phyloP scores from a whole-genome alignment of 331 rosid genomes.

The Acacia pycnantha region DNA sequence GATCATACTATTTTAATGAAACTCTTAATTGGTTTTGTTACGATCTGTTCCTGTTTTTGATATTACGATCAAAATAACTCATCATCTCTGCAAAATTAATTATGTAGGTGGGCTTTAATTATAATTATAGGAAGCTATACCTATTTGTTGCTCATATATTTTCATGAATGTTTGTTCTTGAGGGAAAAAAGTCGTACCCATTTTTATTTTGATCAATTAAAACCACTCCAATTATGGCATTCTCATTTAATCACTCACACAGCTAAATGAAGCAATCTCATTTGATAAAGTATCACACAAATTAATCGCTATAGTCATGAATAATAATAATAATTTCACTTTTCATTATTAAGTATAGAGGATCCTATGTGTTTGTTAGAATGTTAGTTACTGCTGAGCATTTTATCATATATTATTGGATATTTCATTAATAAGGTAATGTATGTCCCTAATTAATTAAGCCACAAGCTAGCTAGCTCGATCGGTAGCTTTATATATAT shows the following conservation, averaged over 20 bases:
- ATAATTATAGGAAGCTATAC: constrained; percentile 10
- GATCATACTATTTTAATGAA: constrained; percentile 30
- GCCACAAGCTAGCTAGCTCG: neutral
- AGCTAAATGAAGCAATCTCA: constrained; percentile 23
- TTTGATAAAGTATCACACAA: constrained; percentile 11
- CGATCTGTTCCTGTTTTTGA: neutral
- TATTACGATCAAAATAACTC: neutral
- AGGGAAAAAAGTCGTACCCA: neutral
- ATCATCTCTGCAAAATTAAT: constrained; percentile 22
- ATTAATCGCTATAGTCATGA: constrained; percentile 3
- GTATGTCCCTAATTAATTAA: neutral
- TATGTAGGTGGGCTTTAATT: constrained; percentile 8
- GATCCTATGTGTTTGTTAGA: constrained; percentile 35
- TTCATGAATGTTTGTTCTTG: constrained; percentile 20
- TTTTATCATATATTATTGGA: neutral
- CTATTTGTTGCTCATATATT: constrained; percentile 1
- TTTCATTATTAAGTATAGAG: constrained; percentile 11
- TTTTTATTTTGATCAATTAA: neutral
- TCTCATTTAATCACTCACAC: constrained; percentile 9
- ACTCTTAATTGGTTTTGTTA: constrained; percentile 25
- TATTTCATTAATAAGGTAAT: neutral
- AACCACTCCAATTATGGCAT: constrained; percentile 5
- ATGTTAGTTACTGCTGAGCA: neutral
- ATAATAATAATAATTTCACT: constrained; percentile 19
- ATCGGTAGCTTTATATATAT: neutral